Conservation (phyloP, 1,284 basidiomycete species). For the Fomitopsis pinicola region DNA sequence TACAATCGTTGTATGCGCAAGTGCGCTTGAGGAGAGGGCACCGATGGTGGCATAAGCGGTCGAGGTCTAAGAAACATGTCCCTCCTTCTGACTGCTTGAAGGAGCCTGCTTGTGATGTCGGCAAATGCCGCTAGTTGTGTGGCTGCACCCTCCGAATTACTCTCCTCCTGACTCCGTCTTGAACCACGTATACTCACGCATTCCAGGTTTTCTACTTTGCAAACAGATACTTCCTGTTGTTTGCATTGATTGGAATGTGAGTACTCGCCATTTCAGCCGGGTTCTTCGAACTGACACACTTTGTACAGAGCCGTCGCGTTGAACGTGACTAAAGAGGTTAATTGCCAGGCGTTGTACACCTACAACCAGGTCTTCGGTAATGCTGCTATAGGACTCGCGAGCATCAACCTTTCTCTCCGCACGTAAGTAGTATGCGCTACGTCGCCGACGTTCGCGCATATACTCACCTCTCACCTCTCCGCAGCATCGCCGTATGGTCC, state of each 20-base stretch:
- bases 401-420: constrained; percentile 69
- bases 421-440: constrained; percentile 41
- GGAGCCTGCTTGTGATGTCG: no score
- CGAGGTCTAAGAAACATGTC: no score
- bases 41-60: no score
- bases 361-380: constrained; percentile 71
- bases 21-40: no score
- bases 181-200: background rate
- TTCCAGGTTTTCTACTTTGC: constrained; percentile 66
- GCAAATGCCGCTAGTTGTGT: no score
- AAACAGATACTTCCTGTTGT: constrained; percentile 62
- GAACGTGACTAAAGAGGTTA: constrained; percentile 50
- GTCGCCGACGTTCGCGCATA: background rate
- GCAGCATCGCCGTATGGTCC: constrained; percentile 68
- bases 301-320: constrained; percentile 46
- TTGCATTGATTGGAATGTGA: constrained; percentile 69
- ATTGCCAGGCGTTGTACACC: constrained; percentile 69
- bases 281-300: background rate
- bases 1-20: no score
- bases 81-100: no score
- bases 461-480: constrained; percentile 7
- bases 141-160: no score
- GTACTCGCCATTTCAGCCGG: constrained; percentile 15
- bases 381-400: constrained; percentile 66
- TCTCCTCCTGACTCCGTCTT: no score